Percentiles rank a stretch among this genome's conserved stretches.
Conservation (phyloP, 257 asterid genomes). For the Solanum sejunctum region DNA sequence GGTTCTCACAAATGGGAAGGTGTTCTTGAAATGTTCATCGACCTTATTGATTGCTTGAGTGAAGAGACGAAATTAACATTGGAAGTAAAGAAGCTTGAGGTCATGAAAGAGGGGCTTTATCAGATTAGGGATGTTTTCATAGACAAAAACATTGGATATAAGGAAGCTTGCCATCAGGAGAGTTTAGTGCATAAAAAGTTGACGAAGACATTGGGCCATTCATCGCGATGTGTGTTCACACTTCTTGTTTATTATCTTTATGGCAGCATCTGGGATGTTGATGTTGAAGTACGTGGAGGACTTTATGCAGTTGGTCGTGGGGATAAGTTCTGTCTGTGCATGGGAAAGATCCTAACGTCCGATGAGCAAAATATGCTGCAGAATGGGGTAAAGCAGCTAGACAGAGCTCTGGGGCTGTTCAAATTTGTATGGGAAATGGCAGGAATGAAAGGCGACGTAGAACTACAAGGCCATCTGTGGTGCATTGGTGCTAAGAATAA, state of each 20-base stretch:
- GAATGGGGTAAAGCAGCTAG: slow-evolving; percentile 61
- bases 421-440: slow-evolving; percentile 85
- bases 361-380: slow-evolving; percentile 43
- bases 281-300: slow-evolving; percentile 79
- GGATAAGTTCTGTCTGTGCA: slow-evolving; percentile 39
- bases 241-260: slow-evolving; percentile 59
- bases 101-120: slow-evolving; percentile 75
- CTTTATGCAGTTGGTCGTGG: slow-evolving; percentile 27
- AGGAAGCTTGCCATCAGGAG: slow-evolving; percentile 60
- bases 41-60: slow-evolving; percentile 39
- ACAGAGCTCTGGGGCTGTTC: slow-evolving; percentile 60
- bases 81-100: slow-evolving; percentile 48
- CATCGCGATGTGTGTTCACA: slow-evolving; percentile 69
- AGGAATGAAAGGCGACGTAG: slow-evolving; percentile 58
- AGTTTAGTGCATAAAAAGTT: slow-evolving; percentile 62
- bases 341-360: slow-evolving; percentile 69
- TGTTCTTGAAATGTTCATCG: slow-evolving; percentile 10
- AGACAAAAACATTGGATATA: slow-evolving; percentile 66
- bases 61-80: slow-evolving; percentile 18
- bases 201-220: slow-evolving; percentile 53
- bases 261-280: slow-evolving; percentile 45
- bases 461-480: slow-evolving; percentile 91
- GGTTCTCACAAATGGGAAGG: not conserved
- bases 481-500: slow-evolving; percentile 60
- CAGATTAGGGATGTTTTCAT: slow-evolving; percentile 60